Conservation (phyloP, 352 stramenopile species). For the Thraustotheca clavata region DNA sequence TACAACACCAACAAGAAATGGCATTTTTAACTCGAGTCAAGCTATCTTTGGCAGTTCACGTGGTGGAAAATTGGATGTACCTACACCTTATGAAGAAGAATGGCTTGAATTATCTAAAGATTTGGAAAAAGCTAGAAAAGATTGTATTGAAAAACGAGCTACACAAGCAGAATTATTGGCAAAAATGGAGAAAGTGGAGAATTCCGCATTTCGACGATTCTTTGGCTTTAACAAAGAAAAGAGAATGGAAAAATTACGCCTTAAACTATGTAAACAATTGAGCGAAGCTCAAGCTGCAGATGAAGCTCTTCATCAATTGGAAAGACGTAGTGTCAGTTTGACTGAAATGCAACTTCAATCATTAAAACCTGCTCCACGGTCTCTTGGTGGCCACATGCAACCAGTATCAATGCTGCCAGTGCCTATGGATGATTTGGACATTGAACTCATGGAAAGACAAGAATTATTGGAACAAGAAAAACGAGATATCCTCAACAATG, state of each 20-base stretch:
- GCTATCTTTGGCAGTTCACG: background rate
- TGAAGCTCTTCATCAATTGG: constrained; percentile 8
- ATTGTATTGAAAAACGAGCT: constrained; percentile 18
- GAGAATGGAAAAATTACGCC: constrained; percentile 11
- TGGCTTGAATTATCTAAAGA: constrained; percentile 17
- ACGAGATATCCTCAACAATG: constrained; percentile 21
- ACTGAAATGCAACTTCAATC: constrained; percentile 2
- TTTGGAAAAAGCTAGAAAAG: constrained; percentile 14
- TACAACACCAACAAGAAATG: background rate
- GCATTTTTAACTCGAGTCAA: constrained; percentile 4
- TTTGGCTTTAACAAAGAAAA: constrained; percentile 22
- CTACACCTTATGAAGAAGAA: constrained; percentile 17
- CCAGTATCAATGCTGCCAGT: background rate
- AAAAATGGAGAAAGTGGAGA: constrained; percentile 21
- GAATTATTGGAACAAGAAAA: constrained; percentile 20
- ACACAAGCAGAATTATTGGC: constrained; percentile 10
- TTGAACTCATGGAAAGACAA: constrained; percentile 11
- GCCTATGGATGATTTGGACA: constrained; percentile 2
- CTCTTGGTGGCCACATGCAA: background rate
- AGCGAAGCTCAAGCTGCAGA: constrained; percentile 16
- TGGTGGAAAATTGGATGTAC: constrained; percentile 11
- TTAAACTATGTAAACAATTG: constrained; percentile 19
- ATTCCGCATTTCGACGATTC: constrained; percentile 17
- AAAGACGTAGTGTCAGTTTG: constrained; percentile 16
- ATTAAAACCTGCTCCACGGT: background rate